Base-by-base conservation (phyloP, 176 grass and related monocot species). In the Rhynchospora pubera region DNA sequence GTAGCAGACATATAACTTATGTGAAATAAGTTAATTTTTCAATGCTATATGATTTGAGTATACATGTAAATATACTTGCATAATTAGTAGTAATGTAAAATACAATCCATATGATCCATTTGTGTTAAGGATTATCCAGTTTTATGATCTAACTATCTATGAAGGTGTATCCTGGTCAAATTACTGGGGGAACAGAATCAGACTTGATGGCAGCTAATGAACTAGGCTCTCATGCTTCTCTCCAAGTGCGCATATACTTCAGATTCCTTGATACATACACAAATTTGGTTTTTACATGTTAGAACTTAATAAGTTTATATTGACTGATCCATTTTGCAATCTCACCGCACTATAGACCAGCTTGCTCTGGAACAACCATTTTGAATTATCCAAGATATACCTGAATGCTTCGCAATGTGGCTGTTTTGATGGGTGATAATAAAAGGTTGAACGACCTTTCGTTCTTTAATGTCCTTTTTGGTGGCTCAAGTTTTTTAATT, bases 161-260 rank as follows among this genome's bases (percentile, higher is more conserved):
- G 88, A 85, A 97, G 94, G 94, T 94, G 83, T 97, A 97, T 86
- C 94, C 92, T 82, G 88, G 94, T 87, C 77, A 66, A 48, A 79
- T 77, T 79, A 80, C 78, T 78, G 90, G 90, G 88, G 85, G 92
- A 89, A 85, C 82, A 77, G 94, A 97, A 97, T 88, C 83, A 61
- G 90, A 94, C 90, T 89, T 94, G 76, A 94, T 97, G 94, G 92
- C 94, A 85, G 79, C 91, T 56, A 94, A 92, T 92, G 94, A 97
- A 84, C 78, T 94, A 83, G 87, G 80, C 30, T 80, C 92, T 61
- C 88, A 97, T 89, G 78, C 57, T 82, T 91, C 85, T 77, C 90
- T 97, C 91, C 94, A 97, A 89, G 94, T 97, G 55, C 67, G 79
- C 28, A 85, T 46, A 83, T 83, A 81, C 14, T 45, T 74, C 80